These are phyloP conservation scores for rapeseed (Brassica napus) DNA, from an alignment of 345 rosid genomes.

Conservation along the genomic window DNA sequence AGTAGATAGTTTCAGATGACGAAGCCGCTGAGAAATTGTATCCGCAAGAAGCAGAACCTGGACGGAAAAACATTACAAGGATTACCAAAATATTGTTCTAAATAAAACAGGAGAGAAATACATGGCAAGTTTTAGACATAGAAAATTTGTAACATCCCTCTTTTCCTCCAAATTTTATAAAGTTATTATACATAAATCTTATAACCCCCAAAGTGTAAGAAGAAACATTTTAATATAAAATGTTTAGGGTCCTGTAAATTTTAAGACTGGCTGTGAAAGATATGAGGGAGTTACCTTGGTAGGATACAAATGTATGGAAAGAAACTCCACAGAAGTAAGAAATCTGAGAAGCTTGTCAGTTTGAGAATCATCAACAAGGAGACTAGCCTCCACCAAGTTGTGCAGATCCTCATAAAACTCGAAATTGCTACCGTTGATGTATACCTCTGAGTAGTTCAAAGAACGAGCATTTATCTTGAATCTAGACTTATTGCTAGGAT, in stretches of 20 bases:
- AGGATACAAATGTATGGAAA: neutral
- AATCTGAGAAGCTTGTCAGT: neutral
- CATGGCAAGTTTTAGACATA: neutral
- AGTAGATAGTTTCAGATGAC: neutral
- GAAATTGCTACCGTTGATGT: neutral
- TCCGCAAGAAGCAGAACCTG: neutral
- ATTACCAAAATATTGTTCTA: neutral
- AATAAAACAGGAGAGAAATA: neutral
- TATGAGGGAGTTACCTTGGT: too few species aligned
- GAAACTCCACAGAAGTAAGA: slow-evolving; percentile 8
- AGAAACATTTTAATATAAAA: too few species aligned
- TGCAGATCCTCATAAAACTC: neutral
- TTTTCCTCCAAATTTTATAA: too few species aligned
- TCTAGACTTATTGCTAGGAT: neutral
- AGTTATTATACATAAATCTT: too few species aligned
- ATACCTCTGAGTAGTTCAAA: neutral
- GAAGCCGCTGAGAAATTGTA: neutral
- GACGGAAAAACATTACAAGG: neutral
- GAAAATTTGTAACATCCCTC: too few species aligned
- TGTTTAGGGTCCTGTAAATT: neutral
- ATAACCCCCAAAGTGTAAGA: too few species aligned
- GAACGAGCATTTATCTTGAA: neutral
- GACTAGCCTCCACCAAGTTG: neutral
- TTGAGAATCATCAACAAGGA: neutral
- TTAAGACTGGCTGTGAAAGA: too few species aligned